Conservation (phyloP, 768 basidiomycete species). For the Amanita pseudoporphyria region DNA sequence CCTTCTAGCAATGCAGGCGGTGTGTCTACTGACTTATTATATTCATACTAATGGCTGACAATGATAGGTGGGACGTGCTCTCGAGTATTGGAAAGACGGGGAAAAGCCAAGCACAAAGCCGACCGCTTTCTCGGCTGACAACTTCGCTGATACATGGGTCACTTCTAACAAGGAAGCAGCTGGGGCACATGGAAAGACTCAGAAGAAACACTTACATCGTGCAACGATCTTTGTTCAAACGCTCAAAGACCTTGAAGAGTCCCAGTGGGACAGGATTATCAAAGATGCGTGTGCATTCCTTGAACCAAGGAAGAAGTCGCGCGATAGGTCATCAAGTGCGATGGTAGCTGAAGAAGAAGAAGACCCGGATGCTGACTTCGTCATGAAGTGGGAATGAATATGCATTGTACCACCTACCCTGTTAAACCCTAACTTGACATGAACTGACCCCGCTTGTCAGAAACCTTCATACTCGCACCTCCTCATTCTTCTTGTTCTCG, state of each 20-base stretch:
- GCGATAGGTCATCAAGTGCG: background rate
- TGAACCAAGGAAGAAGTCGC: background rate
- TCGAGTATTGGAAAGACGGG: background rate
- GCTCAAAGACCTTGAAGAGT: background rate
- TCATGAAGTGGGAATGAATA: too few relatives aligned
- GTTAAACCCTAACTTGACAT: too few relatives aligned
- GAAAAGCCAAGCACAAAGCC: background rate
- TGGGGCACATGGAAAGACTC: background rate
- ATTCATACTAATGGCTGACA: background rate
- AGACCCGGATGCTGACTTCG: background rate
- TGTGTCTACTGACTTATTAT: background rate
- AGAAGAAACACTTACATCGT: background rate
- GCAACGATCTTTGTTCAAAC: too few relatives aligned
- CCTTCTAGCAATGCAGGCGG: too few relatives aligned
- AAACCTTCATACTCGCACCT: too few relatives aligned
- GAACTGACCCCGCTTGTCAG: too few relatives aligned
- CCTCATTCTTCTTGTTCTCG: too few relatives aligned
- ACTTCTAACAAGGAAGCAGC: background rate
- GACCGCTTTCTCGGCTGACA: too few relatives aligned
- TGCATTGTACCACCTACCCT: too few relatives aligned
- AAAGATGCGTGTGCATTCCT: background rate
- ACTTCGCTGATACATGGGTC: background rate
- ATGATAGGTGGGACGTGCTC: background rate
- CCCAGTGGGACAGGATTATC: background rate
- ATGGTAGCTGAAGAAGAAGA: background rate